Percentiles rank a stretch among this genome's conserved stretches.
Conservation (phyloP, 202 grass and related monocot genomes). For the Zoysia matrella region DNA sequence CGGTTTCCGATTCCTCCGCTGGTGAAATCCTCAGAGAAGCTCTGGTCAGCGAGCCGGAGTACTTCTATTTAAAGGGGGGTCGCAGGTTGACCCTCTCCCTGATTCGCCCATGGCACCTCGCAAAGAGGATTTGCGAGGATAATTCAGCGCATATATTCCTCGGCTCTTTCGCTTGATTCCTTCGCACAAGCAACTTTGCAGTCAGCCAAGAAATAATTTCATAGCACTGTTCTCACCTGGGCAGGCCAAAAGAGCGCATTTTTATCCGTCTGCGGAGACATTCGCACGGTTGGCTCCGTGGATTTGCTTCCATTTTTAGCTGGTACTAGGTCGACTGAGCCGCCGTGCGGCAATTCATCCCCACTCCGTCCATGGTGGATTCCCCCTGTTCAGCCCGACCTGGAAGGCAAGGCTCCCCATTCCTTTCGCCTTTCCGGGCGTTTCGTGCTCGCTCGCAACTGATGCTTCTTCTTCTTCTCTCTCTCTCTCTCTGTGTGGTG, state of each 20-base stretch:
- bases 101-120: slow-evolving; percentile 28
- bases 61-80: slow-evolving; percentile 17
- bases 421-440: slow-evolving; percentile 1
- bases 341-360: slow-evolving; percentile 44
- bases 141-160: slow-evolving; percentile 38
- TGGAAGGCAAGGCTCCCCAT: not conserved
- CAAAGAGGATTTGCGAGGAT: slow-evolving; percentile 28
- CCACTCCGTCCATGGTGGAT: slow-evolving; percentile 18
- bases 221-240: not conserved
- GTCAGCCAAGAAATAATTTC: too few relatives aligned
- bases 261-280: slow-evolving; percentile 24
- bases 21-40: slow-evolving; percentile 19
- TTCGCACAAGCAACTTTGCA: too few relatives aligned
- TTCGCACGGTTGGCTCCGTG: not conserved
- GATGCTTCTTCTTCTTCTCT: too few relatives aligned
- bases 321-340: slow-evolving; percentile 28
- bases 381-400: slow-evolving; percentile 29
- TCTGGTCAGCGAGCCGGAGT: slow-evolving; percentile 9
- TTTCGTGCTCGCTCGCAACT: not conserved
- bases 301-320: slow-evolving; percentile 42
- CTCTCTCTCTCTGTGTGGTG: not conserved
- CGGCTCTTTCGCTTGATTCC: slow-evolving; percentile 20
- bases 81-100: slow-evolving; percentile 38
- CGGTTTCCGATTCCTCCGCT: slow-evolving; percentile 15
- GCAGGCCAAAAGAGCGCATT: slow-evolving; percentile 17